Conservation (phyloP, 371 early-diverging fungal species). For the Fennellomyces sp. region DNA sequence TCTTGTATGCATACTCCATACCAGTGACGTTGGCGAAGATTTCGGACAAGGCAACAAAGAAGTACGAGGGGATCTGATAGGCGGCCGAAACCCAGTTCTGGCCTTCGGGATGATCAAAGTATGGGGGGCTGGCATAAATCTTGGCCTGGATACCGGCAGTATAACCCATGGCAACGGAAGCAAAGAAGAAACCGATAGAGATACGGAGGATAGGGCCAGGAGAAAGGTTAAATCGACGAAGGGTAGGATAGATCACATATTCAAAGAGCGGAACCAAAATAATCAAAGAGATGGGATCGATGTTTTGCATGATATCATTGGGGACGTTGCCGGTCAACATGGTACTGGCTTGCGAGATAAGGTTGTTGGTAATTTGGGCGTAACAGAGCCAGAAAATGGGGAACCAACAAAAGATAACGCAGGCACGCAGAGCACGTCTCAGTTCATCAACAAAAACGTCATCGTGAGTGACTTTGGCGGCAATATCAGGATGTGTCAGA, state of each 20-base stretch:
- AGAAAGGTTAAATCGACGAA: conserved; percentile 63
- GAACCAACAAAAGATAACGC: conserved; percentile 67
- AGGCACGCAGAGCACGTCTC: conserved; percentile 58
- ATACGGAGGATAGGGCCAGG: conserved; percentile 75
- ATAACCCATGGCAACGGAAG: conserved; percentile 68
- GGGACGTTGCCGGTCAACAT: conserved; percentile 64
- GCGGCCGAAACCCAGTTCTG: conserved; percentile 60
- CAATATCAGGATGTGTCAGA: conserved; percentile 19
- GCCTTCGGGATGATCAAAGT: conserved; percentile 28
- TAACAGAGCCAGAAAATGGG: conserved; percentile 78
- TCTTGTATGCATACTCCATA: conserved; percentile 80
- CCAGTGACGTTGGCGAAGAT: conserved; percentile 78
- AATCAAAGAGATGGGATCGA: conserved; percentile 70
- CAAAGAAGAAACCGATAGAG: conserved; percentile 69
- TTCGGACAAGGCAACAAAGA: conserved; percentile 69
- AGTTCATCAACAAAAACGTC: conserved; percentile 73
- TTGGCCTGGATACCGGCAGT: conserved; percentile 73
- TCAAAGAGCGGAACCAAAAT: conserved; percentile 71
- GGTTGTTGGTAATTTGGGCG: conserved; percentile 70
- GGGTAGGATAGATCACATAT: conserved; percentile 62
- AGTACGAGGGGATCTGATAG: conserved; percentile 71
- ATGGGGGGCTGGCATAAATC: conserved; percentile 55
- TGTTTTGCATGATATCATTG: conserved; percentile 63
- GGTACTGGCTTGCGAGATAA: conserved; percentile 67
- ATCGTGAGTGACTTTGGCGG: conserved; percentile 52